These are phyloP conservation scores for Mortierella sp. DNA, from an alignment of 371 early-diverging fungal species.

Conservation along the genomic window DNA sequence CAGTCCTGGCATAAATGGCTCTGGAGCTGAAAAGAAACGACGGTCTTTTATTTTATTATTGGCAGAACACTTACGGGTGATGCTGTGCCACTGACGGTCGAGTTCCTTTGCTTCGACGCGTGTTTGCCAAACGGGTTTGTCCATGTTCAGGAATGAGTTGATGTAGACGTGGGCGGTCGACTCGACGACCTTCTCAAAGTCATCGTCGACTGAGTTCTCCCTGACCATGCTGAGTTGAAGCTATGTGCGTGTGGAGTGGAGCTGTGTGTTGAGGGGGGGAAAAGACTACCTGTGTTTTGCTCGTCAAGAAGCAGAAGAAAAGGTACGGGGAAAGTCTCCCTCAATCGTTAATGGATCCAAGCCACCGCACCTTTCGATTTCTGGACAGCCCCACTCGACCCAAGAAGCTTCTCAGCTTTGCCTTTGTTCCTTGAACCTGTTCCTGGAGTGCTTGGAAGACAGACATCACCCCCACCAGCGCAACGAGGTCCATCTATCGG, in stretches of 20 bases:
- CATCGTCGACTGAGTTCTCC: slow-evolving; percentile 2
- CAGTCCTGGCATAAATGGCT: neutral
- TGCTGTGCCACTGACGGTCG: slow-evolving; percentile 22
- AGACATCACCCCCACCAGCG: neutral
- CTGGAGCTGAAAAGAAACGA: neutral
- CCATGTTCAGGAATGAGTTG: slow-evolving; percentile 13
- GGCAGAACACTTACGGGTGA: slow-evolving; percentile 11
- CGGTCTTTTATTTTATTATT: too few relatives aligned
- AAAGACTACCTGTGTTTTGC: neutral
- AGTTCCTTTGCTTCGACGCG: slow-evolving; percentile 11
- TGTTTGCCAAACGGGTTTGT: slow-evolving; percentile 15
- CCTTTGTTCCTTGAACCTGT: neutral
- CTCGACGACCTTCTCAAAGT: slow-evolving; percentile 16
- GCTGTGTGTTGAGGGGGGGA: neutral
- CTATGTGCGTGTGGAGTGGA: neutral
- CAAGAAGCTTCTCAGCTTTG: neutral
- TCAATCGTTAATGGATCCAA: neutral
- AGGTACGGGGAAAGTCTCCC: neutral
- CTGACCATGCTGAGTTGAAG: slow-evolving; percentile 9
- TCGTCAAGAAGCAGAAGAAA: neutral
- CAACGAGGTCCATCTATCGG: neutral
- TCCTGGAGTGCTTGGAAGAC: slow-evolving; percentile 2
- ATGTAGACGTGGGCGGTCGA: slow-evolving; percentile 17
- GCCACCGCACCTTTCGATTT: neutral
- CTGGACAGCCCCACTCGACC: neutral